Percentiles rank a stretch among this genome's conserved stretches.
These are phyloP conservation scores for Stephanodiscus minutulus DNA, from an alignment of 108 stramenopile genomes.

Conservation along the genomic window DNA sequence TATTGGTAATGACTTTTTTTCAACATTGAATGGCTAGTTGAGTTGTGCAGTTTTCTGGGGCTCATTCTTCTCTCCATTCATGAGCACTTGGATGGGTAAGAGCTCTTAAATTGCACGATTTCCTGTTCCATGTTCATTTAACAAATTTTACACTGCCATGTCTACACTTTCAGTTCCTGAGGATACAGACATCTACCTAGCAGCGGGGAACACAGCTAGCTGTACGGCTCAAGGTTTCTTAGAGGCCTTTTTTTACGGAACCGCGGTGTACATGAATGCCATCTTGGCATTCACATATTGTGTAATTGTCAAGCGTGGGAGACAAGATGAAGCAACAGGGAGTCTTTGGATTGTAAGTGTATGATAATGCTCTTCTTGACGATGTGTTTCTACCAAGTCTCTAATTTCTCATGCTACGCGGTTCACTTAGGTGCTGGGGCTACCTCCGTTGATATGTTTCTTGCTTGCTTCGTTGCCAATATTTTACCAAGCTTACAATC, in stretches of 20 bases:
- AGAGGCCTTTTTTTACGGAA: slow-evolving; percentile 25
- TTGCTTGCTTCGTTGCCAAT: slow-evolving; percentile 16
- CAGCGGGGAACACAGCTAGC: slow-evolving; percentile 20
- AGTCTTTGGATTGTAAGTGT: background rate
- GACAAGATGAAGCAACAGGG: slow-evolving; percentile 22
- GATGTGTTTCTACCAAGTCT: background rate
- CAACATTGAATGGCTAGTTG: slow-evolving; percentile 12
- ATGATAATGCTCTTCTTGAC: too few relatives aligned
- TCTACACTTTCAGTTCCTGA: slow-evolving; percentile 7
- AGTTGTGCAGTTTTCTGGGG: slow-evolving; percentile 15
- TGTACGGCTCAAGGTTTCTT: slow-evolving; percentile 45
- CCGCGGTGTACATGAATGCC: slow-evolving; percentile 22
- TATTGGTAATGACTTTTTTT: background rate
- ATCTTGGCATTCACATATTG: slow-evolving; percentile 29
- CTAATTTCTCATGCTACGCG: background rate
- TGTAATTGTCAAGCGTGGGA: slow-evolving; percentile 15
- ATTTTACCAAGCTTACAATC: slow-evolving; percentile 28
- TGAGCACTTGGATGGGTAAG: slow-evolving; percentile 42
- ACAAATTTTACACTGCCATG: too few relatives aligned
- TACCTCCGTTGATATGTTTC: slow-evolving; percentile 17
- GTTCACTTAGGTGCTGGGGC: background rate
- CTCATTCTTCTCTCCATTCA: slow-evolving; percentile 25
- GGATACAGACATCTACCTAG: slow-evolving; percentile 24
- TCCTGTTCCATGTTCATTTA: background rate
- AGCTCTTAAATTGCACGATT: background rate